Base-by-base conservation (phyloP, 306 rosid genomes). In the Quercus rubra region DNA sequence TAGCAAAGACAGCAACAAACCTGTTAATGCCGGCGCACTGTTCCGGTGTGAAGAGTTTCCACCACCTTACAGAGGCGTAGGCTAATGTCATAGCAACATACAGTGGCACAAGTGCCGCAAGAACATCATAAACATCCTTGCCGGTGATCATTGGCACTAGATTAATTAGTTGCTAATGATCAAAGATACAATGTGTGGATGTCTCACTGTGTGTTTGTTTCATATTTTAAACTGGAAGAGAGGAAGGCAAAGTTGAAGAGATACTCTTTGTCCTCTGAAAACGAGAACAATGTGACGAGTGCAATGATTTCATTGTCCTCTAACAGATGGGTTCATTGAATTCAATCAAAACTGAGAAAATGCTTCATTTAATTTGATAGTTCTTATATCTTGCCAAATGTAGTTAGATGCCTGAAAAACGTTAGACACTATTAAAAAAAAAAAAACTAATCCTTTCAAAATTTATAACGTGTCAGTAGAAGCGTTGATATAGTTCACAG, bases 1-100 rank as follows among this genome's bases (percentile, higher is more conserved):
- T 23, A 0, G 49, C 77, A 8, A 81, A 58, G 4, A 55, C 28
- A 1, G 57, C 71, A 7, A 75, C 84, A 19, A 58, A 81, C 6
- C 13, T 59, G 33, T 75, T 81, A 64, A 81, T 75, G 52, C 84
- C 80, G 1, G 49, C 21, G 56, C 80, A 70, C 6, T 81, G 77
- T 21, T 69, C 77, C 25, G 67, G 80, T 11, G 75, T 59, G 62
- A 81, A 70, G 20, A 81, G 11, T 30, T 70, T 81, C 80, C 66
- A 81, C 77, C 73, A 76, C 5, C 77, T 52, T 30, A 81, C 79
- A 1, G 79, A 41, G 43, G 13, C 73, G 15, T 55, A 56, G 11
- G 31, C 77, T 18, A 74, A 41, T 61, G 41, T 20, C 79, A 46
- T 38, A 5, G 79, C 12, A 21, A 59, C 41, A 15, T 75, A 59